A percentile compares a stretch with the other conserved stretches of the same genome.
phyloP scores from a whole-genome alignment of 257 asterid genomes.

The Rhazya stricta region DNA sequence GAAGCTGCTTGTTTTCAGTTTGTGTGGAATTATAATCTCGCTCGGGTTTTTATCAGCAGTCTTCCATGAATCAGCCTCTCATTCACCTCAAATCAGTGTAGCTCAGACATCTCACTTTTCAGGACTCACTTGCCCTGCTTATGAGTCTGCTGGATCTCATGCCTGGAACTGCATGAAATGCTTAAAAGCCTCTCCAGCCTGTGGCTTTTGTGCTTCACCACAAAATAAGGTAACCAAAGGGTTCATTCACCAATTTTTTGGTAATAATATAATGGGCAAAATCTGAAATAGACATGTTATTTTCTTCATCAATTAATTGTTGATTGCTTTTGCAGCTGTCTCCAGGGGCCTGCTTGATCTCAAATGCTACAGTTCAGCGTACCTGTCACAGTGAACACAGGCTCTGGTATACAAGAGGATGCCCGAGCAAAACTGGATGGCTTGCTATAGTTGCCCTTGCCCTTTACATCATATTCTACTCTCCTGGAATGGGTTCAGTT shows the following conservation, averaged over 20 bases:
- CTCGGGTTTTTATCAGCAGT: conserved; percentile 38
- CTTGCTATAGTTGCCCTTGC: conserved; percentile 33
- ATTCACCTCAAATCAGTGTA: conserved; percentile 28
- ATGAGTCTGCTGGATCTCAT: conserved; percentile 18
- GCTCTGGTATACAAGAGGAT: conserved; percentile 43
- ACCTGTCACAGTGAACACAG: conserved; percentile 29
- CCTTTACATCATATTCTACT: conserved; percentile 35
- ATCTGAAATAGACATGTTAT: too few species aligned
- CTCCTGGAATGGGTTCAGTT: conserved; percentile 49
- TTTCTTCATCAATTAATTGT: background rate
- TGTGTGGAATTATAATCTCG: conserved; percentile 31
- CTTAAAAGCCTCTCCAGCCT: conserved; percentile 31
- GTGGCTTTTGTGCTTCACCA: conserved; percentile 44
- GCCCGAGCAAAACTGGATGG: conserved; percentile 31
- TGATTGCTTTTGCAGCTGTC: conserved; percentile 18
- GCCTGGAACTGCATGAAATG: conserved; percentile 43
- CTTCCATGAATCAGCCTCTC: conserved; percentile 32
- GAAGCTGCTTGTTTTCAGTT: conserved; percentile 33
- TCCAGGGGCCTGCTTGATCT: conserved; percentile 35
- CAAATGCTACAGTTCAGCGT: conserved; percentile 23
- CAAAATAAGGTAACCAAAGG: conserved; percentile 28
- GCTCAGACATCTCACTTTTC: conserved; percentile 26
- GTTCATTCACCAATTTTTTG: background rate
- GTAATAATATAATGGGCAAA: background rate
- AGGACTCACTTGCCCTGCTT: conserved; percentile 30